Evolutionary conservation across 345 rosid genomes (phyloP), one percentile per base, ranked within the genome.

Genomic region (Euphorbia peplus): DNA sequence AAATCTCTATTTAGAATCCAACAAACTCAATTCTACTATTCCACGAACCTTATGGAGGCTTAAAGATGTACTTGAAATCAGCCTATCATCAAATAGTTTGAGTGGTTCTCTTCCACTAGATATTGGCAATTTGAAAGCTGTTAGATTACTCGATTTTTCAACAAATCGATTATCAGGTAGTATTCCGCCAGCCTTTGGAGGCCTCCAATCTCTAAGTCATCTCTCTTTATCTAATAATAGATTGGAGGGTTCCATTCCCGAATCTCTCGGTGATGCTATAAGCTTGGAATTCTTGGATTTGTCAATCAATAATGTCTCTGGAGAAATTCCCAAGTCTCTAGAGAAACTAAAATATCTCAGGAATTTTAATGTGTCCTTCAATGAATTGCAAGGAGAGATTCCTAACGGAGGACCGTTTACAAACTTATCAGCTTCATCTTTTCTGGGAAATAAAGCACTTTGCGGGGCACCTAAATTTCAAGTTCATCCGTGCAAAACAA

Each of bases 401-500:
- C 50, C 50, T 12, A 44, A 44, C 4, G 50, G 50, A 12, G 50
- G 50, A 11, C 50, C 50, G 14, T 44, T 44, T 44, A 44, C 16
- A 0, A 44, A 44, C 13, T 44, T 44, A 15, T 11, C 15, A 1
- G 50, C 16, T 3, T 4, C 12, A 15, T 44, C 50, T 12, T 44
- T 44, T 44, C 50, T 44, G 14, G 50, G 50, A 44, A 44, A 44
- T 5, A 2, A 64, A 21, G 76, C 46, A 13, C 54, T 80, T 0
- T 80, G 84, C 55, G 81, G 81, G 56, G 24, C 68, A 28, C 18
- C 52, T 5, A 25, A 58, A 19, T 12, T 76, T 4, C 74, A 65
- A 22, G 73, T 81, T 3, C 60, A 52, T 8, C 63, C 55, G 0
- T 77, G 84, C 66, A 57, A 55, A 61, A 47, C 50, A 3, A 60